These are phyloP conservation scores for Termitomyces sp. DNA, from an alignment of 768 basidiomycete species.

Conservation along the genomic window DNA sequence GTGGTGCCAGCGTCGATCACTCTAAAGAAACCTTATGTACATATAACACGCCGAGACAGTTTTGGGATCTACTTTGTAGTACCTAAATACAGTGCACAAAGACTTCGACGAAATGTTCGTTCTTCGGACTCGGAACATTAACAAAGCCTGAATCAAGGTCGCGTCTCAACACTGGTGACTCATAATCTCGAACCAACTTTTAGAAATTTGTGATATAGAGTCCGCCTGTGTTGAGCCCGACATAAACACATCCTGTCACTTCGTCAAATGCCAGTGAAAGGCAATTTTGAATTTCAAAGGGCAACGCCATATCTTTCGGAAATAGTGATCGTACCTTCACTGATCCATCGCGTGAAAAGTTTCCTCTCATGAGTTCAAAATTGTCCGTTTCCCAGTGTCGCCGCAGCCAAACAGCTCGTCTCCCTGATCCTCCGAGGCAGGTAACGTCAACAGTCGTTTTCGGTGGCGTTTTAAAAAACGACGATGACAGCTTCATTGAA, in stretches of 20 bases:
- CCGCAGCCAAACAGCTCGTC: conserved; percentile 48
- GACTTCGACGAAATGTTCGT: neutral
- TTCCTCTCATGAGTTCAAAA: conserved; percentile 46
- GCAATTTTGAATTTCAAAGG: conserved; percentile 41
- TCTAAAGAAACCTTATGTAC: too few relatives aligned
- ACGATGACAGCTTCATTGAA: neutral
- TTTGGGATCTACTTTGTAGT: too few relatives aligned
- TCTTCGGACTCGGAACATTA: neutral
- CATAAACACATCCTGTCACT: conserved; percentile 41
- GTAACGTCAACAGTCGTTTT: conserved; percentile 14
- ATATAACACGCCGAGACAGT: too few relatives aligned
- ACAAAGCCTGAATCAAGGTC: neutral
- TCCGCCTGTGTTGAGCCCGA: conserved; percentile 48
- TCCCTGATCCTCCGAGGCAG: conserved; percentile 37
- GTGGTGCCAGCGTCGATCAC: conserved; percentile 14
- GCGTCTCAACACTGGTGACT: neutral
- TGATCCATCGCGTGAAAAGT: conserved; percentile 23
- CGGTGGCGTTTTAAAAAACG: conserved; percentile 6
- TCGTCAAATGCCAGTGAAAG: conserved; percentile 52
- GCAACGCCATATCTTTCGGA: conserved; percentile 41
- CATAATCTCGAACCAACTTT: neutral
- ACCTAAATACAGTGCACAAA: neutral
- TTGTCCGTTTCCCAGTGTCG: conserved; percentile 43
- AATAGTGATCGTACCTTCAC: conserved; percentile 32
- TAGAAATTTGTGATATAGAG: conserved; percentile 42